Conservation (phyloP, 202 grass and related monocot species). For the Sporobolus alterniflorus region DNA sequence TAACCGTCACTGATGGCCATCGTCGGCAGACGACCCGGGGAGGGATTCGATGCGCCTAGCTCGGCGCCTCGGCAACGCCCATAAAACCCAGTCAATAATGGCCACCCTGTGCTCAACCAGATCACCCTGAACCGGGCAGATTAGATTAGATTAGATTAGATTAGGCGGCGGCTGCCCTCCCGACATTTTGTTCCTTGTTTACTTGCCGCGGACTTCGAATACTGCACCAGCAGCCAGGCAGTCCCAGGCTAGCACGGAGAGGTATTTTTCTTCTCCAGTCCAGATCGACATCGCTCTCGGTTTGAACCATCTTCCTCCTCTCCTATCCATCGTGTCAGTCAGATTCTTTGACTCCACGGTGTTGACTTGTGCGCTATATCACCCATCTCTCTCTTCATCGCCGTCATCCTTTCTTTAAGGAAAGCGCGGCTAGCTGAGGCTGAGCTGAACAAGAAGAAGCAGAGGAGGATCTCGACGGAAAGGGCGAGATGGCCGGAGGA, state of each 20-base stretch:
- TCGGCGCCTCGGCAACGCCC: too few species aligned
- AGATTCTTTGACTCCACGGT: slow-evolving; percentile 38
- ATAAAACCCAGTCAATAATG: too few species aligned
- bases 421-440: background rate
- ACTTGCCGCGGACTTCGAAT: too few species aligned
- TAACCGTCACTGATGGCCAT: too few species aligned
- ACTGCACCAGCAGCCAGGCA: background rate
- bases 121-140: too few species aligned
- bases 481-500: slow-evolving; percentile 58
- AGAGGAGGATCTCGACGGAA: too few species aligned
- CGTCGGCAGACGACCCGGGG: too few species aligned
- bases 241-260: background rate
- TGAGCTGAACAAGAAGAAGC: background rate
- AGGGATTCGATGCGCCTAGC: too few species aligned
- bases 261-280: background rate
- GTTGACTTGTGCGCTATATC: slow-evolving; percentile 22
- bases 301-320: background rate
- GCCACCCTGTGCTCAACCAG: too few species aligned
- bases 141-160: too few species aligned
- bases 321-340: slow-evolving; percentile 39
- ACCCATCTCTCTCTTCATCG: background rate
- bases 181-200: too few species aligned
- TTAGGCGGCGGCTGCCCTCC: too few species aligned
- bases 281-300: background rate
- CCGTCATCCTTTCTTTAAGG: background rate